phyloP scores from a whole-genome alignment of 2,329 filamentous ascomycete genomes.

The Amesomyces nigricolor region DNA sequence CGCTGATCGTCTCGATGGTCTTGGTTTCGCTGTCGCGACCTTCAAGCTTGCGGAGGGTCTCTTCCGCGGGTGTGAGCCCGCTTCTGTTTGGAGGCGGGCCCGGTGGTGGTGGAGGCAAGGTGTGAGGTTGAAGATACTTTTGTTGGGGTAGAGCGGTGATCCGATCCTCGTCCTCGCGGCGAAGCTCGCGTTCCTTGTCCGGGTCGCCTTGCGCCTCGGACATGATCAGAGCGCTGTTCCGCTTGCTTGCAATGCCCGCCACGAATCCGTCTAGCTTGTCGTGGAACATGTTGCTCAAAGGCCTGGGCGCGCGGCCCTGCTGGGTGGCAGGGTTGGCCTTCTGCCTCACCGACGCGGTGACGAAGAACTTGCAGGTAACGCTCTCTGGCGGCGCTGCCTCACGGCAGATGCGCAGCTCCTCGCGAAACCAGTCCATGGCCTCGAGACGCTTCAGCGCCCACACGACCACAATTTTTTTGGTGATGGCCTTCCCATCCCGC shows the following conservation, averaged over 20 bases:
- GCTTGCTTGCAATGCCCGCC: constrained; percentile 77
- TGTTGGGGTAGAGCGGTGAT: constrained; percentile 74
- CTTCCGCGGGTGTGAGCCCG: constrained; percentile 33
- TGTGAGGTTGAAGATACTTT: constrained; percentile 56
- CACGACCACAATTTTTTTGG: constrained; percentile 83
- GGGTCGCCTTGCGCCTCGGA: constrained; percentile 74
- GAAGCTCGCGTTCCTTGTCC: constrained; percentile 72
- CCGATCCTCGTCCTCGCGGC: constrained; percentile 76
- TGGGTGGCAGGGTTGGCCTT: constrained; percentile 28
- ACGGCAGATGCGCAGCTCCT: constrained; percentile 86
- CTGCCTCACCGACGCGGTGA: constrained; percentile 67
- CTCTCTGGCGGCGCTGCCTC: constrained; percentile 83
- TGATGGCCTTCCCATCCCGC: constrained; percentile 90
- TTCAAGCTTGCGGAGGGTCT: constrained; percentile 46
- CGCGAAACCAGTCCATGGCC: constrained; percentile 96
- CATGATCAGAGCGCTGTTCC: constrained; percentile 76
- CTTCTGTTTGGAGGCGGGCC: constrained; percentile 27
- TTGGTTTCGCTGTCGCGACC: constrained; percentile 42
- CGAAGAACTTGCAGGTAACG: constrained; percentile 90
- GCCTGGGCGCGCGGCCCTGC: constrained; percentile 49
- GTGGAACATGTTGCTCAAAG: constrained; percentile 70
- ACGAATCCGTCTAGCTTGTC: constrained; percentile 86
- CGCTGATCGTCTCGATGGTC: constrained; percentile 23
- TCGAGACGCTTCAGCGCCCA: constrained; percentile 90
- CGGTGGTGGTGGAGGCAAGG: constrained; percentile 33